Evolutionary conservation across 208 protist species (phyloP).

Genomic region (Trypanosoma scelopori): DNA sequence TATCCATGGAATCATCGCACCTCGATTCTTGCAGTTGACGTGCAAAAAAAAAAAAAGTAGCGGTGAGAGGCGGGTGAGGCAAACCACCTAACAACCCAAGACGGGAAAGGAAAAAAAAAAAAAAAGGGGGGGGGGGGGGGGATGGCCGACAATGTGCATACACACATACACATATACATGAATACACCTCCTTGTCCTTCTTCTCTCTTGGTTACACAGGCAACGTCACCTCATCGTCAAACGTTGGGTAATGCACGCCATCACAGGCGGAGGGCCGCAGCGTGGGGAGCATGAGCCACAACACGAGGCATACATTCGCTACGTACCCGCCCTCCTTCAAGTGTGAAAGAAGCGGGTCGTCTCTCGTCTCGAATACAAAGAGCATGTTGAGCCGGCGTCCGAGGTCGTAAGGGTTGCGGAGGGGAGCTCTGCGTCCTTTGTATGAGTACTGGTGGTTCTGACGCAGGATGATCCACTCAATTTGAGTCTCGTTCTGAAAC

Average conservation of each 20-base stretch:
- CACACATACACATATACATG: conserved; percentile 15
- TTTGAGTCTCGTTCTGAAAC: conserved; percentile 61
- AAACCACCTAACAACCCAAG: neutral
- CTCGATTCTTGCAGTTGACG: neutral
- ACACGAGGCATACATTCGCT: conserved; percentile 23
- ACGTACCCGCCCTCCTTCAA: neutral
- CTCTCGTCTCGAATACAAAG: conserved; percentile 46
- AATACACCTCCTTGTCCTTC: conserved; percentile 19
- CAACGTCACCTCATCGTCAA: conserved; percentile 35
- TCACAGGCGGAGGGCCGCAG: conserved; percentile 42
- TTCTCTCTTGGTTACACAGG: conserved; percentile 9
- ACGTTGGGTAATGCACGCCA: conserved; percentile 72
- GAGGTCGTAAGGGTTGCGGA: conserved; percentile 73
- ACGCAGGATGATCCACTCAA: conserved; percentile 52
- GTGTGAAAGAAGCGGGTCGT: conserved; percentile 43
- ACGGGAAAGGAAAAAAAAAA: conserved; percentile 19
- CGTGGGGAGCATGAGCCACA: conserved; percentile 63
- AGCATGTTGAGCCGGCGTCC: conserved; percentile 69
- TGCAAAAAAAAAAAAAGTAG: no score
- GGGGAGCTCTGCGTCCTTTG: conserved; percentile 28
- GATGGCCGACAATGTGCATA: conserved; percentile 5
- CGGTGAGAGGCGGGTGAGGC: no score
- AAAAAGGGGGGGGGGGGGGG: neutral
- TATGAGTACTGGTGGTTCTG: conserved; percentile 35
- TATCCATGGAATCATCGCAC: conserved; percentile 18